Evolutionary conservation across 345 rosid species (phyloP), one percentile per base, ranked within the genome.

Genomic region (Moricandia moricandioides): DNA sequence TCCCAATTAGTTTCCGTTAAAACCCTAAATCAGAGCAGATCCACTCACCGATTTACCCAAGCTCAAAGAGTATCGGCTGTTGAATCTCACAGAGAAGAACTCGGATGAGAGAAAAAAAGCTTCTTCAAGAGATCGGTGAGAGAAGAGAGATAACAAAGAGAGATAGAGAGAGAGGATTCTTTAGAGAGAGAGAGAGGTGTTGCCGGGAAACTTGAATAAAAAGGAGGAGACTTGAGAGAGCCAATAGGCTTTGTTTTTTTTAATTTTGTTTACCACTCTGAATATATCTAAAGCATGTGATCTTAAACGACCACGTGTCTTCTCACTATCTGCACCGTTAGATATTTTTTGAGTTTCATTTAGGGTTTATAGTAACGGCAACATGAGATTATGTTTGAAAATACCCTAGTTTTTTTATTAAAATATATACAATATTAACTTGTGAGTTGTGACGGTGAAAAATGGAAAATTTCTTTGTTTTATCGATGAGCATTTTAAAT

Each of bases 21-120:
- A 86, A 77, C 85, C 89, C 88, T 82, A 86, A 83, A 74, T 49
- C 65, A 60, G 47, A 75, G 43, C 63, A 63, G 82, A 83, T 84
- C 82, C 40, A 73, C 86, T 74, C 62, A 82, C 91, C 78, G 63
- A 52, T 80, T 21, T 45, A 18, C 11, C 8, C n/a, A 31, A 30
- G 45, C 65, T 77, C 45, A 59, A 52, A 1, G 55, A 56, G 72
- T 71, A 66, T 61, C 65, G 76, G 69, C 43, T 31, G 12, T n/a
- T 13, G 3, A 70, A 51, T 10, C 18, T 4, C 47, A 40, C 47
- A 17, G 39, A 69, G 24, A 31, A 9, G 3, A 43, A 45, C 13
- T n/a, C 43, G 1, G 66, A 55, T 59, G 73, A 74, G 62, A 66
- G 70, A 77, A 61, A 4, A 79, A 21, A 54, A 45, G 24, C 35